phyloP scores from a whole-genome alignment of 176 grass and related monocot genomes.

The Oryza rufipogon region DNA sequence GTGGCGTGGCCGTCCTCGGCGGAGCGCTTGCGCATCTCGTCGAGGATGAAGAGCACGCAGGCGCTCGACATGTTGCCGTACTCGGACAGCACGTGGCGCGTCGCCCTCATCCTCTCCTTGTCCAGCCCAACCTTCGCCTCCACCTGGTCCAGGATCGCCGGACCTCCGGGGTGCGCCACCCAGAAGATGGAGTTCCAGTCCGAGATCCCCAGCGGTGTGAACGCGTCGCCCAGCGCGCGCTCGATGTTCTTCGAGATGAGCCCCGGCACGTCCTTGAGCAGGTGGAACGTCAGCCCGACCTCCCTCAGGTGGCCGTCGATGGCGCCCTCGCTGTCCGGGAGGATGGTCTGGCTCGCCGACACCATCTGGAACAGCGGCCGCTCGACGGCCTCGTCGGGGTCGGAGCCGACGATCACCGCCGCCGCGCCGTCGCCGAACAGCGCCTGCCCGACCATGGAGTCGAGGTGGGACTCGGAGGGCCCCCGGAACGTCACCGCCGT shows the following conservation, averaged over 20 bases:
- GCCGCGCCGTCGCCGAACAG: conserved; percentile 88
- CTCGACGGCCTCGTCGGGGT: conserved; percentile 60
- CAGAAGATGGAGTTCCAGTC: conserved; percentile 95
- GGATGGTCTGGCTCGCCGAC: conserved; percentile 79
- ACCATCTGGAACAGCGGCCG: conserved; percentile 78
- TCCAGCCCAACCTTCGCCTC: conserved; percentile 70
- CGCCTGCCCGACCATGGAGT: conserved; percentile 82
- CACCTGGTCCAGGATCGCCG: conserved; percentile 86
- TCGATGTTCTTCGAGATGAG: conserved; percentile 93
- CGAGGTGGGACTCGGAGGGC: conserved; percentile 73
- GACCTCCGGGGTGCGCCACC: conserved; percentile 83
- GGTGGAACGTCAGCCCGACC: conserved; percentile 83
- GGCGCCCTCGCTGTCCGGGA: conserved; percentile 89
- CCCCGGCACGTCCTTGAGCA: conserved; percentile 88
- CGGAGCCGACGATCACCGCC: conserved; percentile 68
- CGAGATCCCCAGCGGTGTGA: conserved; percentile 65
- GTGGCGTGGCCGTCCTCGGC: conserved; percentile 78
- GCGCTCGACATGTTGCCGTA: conserved; percentile 95
- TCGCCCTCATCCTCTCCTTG: conserved; percentile 72
- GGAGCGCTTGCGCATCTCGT: conserved; percentile 83
- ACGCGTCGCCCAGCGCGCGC: conserved; percentile 66
- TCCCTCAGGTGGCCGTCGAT: conserved; percentile 88
- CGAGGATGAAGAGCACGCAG: conserved; percentile 91
- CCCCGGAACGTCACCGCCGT: conserved; percentile 91
- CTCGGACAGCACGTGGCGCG: conserved; percentile 68